Evolutionary conservation across 2,329 filamentous ascomycete species (phyloP).

Genomic region (Aureobasidium sp.): DNA sequence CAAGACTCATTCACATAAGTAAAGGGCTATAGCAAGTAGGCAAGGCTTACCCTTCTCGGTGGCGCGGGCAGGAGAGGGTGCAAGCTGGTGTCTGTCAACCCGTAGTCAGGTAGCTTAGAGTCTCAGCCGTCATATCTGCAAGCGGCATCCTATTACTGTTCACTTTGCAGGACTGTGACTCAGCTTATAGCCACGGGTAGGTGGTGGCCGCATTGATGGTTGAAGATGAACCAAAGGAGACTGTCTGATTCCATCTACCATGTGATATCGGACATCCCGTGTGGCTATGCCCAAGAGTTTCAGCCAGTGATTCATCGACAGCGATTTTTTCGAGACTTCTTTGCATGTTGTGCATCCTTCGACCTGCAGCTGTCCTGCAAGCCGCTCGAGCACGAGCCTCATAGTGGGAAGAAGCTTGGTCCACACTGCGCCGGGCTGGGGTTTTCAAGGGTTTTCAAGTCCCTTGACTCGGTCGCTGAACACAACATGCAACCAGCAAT

Average conservation of each 20-base stretch:
- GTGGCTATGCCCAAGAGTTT: neutral
- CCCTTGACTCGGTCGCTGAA: neutral
- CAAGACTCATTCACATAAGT: neutral
- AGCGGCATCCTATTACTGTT: neutral
- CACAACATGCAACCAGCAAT: neutral
- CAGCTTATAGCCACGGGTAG: neutral
- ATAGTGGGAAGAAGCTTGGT: neutral
- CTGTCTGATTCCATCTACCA: neutral
- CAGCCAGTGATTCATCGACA: neutral
- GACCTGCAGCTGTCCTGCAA: neutral
- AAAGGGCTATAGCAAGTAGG: neutral
- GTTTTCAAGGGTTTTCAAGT: neutral
- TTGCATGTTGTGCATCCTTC: neutral
- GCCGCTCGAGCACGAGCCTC: neutral
- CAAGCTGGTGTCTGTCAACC: neutral
- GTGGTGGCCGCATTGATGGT: neutral
- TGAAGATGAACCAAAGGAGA: neutral
- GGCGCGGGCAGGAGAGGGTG: neutral
- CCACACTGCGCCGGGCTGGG: neutral
- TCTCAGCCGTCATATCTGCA: neutral
- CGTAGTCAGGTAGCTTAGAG: neutral
- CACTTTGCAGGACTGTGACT: neutral
- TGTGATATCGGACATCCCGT: neutral
- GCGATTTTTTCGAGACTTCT: neutral
- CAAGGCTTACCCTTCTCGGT: too few relatives aligned